Base-by-base conservation (phyloP, 176 grass and related monocot genomes). In the Cenchrus purpureus region DNA sequence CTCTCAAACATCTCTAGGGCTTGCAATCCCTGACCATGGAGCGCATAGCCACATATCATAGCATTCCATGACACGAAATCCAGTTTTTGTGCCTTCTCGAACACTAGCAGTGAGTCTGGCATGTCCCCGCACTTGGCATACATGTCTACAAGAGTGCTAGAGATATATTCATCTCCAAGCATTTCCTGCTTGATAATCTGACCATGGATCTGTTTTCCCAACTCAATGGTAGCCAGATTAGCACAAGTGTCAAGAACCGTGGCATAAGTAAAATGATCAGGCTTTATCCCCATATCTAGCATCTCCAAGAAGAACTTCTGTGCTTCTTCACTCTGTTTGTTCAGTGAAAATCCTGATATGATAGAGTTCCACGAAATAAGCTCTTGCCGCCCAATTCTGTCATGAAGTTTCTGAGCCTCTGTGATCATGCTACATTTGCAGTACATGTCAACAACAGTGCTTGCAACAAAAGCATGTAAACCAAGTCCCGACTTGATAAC, bases 61-160 rank as follows among this genome's bases (percentile, higher is more conserved):
- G 95, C 92, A 84, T 98, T 93, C 92, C 95, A 98, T 84, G 92
- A 74, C 40, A 95, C 91, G 54, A 93, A 86, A 84, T 98, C 92
- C 62, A 89, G 56, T 71, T 98, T 82, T 1, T 79, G 65, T 37
- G 87, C 92, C 71, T 87, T 94, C 68, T 93, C 79, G 37, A 94
- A 97, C 67, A 86, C 83, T 66, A 78, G 58, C 57, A 89, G 82
- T 48, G 95, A 88, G 52, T 92, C 84, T 78, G 87, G 56, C 90
- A 91, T 94, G 76, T 86, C 73, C 53, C 90, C 90, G 51, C 95
- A 94, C 83, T 94, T 97, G 42, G 88, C 92, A 79, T 97, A 94
- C 95, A 97, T 91, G 71, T 97, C 95, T 59, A 97, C 55, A 69
- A 97, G 88, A 42, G 91, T 91, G 79, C 92, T 92, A 7, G 89